These are phyloP conservation scores for Cyberlindnera euphorbiiphila DNA, from an alignment of 805 yeast genomes.

Conservation along the genomic window DNA sequence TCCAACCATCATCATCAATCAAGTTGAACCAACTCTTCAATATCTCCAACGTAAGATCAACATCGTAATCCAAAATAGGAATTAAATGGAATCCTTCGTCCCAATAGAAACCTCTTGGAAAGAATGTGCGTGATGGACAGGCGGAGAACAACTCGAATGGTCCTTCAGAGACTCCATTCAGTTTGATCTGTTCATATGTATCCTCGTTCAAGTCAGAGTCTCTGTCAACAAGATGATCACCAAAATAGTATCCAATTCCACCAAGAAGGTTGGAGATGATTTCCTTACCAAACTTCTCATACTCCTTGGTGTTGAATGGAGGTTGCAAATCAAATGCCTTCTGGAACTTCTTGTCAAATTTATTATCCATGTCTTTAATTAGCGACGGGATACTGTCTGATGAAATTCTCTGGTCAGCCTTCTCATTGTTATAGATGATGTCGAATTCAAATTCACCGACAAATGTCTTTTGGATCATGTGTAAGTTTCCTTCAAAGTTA, in stretches of 20 bases:
- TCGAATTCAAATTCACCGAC: conserved; percentile 75
- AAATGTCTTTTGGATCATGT: conserved; percentile 72
- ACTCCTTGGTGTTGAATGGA: conserved; percentile 46
- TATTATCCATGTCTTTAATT: conserved; percentile 19
- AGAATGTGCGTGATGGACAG: conserved; percentile 90
- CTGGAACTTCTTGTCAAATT: conserved; percentile 51
- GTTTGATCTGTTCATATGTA: conserved; percentile 49
- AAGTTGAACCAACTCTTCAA: conserved; percentile 82
- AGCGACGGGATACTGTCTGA: conserved; percentile 25
- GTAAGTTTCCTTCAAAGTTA: conserved; percentile 68
- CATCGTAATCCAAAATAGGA: conserved; percentile 77
- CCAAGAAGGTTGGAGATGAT: conserved; percentile 81
- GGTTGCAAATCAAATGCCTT: conserved; percentile 44
- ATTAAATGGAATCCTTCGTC: conserved; percentile 95
- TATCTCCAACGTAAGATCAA: conserved; percentile 76
- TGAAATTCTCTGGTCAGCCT: conserved; percentile 38
- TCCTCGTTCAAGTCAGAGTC: conserved; percentile 64
- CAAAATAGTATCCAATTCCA: conserved; percentile 85
- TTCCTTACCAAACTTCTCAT: conserved; percentile 66
- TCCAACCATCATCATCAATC: conserved; percentile 93
- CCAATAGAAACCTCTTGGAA: conserved; percentile 98
- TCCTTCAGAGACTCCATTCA: conserved; percentile 60
- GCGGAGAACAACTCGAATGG: conserved; percentile 75
- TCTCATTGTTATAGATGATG: conserved; percentile 51
- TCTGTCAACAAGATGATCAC: conserved; percentile 79